Base-by-base conservation (phyloP, 2,329 filamentous ascomycete genomes). In the Cladophialophora yegresii region DNA sequence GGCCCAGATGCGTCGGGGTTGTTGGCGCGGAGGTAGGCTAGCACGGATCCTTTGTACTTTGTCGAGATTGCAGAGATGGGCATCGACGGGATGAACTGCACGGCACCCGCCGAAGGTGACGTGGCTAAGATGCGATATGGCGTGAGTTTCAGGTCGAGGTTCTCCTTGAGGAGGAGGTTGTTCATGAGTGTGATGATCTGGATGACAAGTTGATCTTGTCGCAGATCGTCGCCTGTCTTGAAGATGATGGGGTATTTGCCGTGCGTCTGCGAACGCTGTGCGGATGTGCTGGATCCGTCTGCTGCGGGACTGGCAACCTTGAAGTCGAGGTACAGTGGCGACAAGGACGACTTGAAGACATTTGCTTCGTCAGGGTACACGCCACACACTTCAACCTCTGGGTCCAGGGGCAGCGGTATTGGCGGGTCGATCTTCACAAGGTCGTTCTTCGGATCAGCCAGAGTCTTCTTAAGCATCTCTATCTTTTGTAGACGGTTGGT, bases 151-250 rank as follows among this genome's bases (percentile, higher is more conserved):
- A 99, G 84, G 74, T 99, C 95, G 9, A 99, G 82, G 67, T 99
- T 98, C 75, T 99, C 95, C 74, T 98, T 97, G 65, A 91, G 91
- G 4, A 99, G 84, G 1, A 99, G 85, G 64, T 93, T 91, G 73
- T 99, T 95, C 95, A 99, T 99, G 16, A 99, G 84, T 0, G 92
- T 96, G 75, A 99, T 97, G 73, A 98, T 98, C 73, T 91, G 95
- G 61, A 99, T 96, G 40, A 99, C 93, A 2, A 99, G 85, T 75
- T 99, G 95, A 74, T 99, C 95, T 77, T 99, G 95, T 13, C 95
- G 90, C 58, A 99, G 82, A 75, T 99, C 95, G 74, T 99, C 95
- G 40, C 95, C 95, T 0, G 92, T 92, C 77, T 99, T 99, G 85
- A 99, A 99, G 59, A 98, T 89, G 68, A 99, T 90, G 9, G 93